Conservation (phyloP, 129 eudicot genomes). For the Flaveria ramosissima region DNA sequence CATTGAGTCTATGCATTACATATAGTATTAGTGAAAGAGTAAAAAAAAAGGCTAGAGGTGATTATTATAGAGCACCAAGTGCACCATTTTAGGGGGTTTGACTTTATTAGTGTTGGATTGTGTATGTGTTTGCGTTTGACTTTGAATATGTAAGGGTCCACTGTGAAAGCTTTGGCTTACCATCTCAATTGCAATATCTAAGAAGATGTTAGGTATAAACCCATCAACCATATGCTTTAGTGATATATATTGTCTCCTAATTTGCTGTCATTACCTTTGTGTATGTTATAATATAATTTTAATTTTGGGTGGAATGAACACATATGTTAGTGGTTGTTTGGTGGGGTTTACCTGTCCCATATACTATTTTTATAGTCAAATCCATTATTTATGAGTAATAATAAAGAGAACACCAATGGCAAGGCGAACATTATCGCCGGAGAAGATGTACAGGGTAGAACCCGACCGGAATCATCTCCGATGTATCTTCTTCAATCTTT, state of each 20-base stretch:
- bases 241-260: constrained; percentile 31
- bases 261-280: constrained; percentile 33
- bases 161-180: constrained; percentile 31
- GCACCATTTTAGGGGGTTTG: constrained; percentile 38
- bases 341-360: constrained; percentile 21
- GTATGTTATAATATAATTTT: constrained; percentile 22
- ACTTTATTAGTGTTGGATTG: constrained; percentile 28
- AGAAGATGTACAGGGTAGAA: too few species aligned
- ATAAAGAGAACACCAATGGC: too few species aligned
- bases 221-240: constrained; percentile 34
- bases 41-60: constrained; percentile 27
- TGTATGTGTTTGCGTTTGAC: constrained; percentile 30
- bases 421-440: too few species aligned
- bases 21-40: constrained; percentile 30
- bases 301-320: constrained; percentile 25
- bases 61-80: constrained; percentile 36
- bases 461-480: too few species aligned
- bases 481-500: too few species aligned
- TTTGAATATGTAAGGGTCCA: constrained; percentile 38
- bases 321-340: constrained; percentile 18
- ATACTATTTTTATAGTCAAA: not conserved
- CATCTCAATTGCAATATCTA: constrained; percentile 30
- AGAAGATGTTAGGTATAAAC: constrained; percentile 39
- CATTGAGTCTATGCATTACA: constrained; percentile 27
- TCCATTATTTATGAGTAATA: not conserved